These are phyloP conservation scores for Leccinum uliginosum DNA, from an alignment of 768 basidiomycete genomes.

Conservation along the genomic window DNA sequence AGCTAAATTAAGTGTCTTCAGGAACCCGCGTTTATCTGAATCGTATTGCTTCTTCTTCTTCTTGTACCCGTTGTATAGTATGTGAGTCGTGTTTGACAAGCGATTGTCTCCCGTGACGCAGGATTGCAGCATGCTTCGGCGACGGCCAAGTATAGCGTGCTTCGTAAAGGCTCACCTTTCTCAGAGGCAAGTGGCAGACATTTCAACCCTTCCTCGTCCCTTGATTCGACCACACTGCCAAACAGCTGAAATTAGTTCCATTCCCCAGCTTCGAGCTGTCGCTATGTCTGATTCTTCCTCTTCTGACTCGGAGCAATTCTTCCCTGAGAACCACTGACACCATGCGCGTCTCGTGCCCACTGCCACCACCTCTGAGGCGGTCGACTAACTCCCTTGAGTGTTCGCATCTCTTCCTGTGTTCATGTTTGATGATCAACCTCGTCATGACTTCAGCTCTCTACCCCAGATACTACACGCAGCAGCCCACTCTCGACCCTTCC, in stretches of 20 bases:
- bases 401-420: background rate
- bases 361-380: slow-evolving; percentile 55
- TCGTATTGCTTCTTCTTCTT: too few relatives aligned
- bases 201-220: too few relatives aligned
- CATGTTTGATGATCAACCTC: slow-evolving; percentile 1
- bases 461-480: slow-evolving; percentile 62
- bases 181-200: too few relatives aligned
- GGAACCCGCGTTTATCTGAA: too few relatives aligned
- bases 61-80: too few relatives aligned
- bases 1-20: too few relatives aligned
- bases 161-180: too few relatives aligned
- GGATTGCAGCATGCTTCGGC: too few relatives aligned
- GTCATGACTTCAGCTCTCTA: slow-evolving; percentile 34
- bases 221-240: too few relatives aligned
- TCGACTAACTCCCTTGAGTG: slow-evolving; percentile 47
- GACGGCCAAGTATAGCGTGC: too few relatives aligned
- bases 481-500: slow-evolving; percentile 49
- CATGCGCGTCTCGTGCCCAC: slow-evolving; percentile 65
- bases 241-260: slow-evolving; percentile 71
- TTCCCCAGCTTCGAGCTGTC: slow-evolving; percentile 63
- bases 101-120: too few relatives aligned
- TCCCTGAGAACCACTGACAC: slow-evolving; percentile 42
- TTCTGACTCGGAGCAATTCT: slow-evolving; percentile 57
- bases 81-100: too few relatives aligned
- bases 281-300: slow-evolving; percentile 58